Percentiles rank a stretch among this genome's conserved stretches.
phyloP scores from a whole-genome alignment of 441 rosid genomes.

The Isatis lusitanica region DNA sequence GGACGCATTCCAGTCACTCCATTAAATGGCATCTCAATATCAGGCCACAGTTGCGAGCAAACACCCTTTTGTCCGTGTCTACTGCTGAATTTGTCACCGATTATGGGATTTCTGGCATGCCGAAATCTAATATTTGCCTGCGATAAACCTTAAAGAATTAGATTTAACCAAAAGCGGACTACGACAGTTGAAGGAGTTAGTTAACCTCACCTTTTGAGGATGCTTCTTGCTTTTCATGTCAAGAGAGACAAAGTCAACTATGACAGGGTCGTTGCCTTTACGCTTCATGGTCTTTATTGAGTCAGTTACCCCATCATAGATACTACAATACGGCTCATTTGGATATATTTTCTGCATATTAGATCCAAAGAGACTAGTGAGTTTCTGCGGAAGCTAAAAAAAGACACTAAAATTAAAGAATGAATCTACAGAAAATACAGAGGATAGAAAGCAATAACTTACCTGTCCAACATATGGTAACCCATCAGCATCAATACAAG shows the following conservation, averaged over 20 bases:
- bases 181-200: slow-evolving; percentile 9
- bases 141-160: slow-evolving; percentile 13
- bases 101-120: slow-evolving; percentile 88
- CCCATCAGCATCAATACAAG: slow-evolving; percentile 83
- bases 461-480: slow-evolving; percentile 98
- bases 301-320: slow-evolving; percentile 55
- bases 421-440: slow-evolving; percentile 7
- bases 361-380: slow-evolving; percentile 16
- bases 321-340: slow-evolving; percentile 69
- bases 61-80: slow-evolving; percentile 99
- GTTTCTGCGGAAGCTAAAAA: slow-evolving; percentile 2
- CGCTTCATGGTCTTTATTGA: slow-evolving; percentile 39
- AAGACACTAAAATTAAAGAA: slow-evolving; percentile 5
- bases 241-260: slow-evolving; percentile 80
- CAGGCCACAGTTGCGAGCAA: slow-evolving; percentile 97
- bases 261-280: slow-evolving; percentile 79
- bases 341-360: slow-evolving; percentile 66
- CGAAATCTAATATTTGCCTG: slow-evolving; percentile 90
- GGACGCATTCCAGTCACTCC: slow-evolving; percentile 98
- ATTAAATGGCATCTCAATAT: slow-evolving; percentile 95
- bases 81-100: slow-evolving; percentile 98
- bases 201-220: slow-evolving; percentile 68
- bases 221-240: slow-evolving; percentile 71
- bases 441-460: not conserved
- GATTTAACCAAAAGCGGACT: not conserved